Evolutionary conservation across 176 grass and related monocot genomes (phyloP).

Genomic region (Rhynchospora pubera): DNA sequence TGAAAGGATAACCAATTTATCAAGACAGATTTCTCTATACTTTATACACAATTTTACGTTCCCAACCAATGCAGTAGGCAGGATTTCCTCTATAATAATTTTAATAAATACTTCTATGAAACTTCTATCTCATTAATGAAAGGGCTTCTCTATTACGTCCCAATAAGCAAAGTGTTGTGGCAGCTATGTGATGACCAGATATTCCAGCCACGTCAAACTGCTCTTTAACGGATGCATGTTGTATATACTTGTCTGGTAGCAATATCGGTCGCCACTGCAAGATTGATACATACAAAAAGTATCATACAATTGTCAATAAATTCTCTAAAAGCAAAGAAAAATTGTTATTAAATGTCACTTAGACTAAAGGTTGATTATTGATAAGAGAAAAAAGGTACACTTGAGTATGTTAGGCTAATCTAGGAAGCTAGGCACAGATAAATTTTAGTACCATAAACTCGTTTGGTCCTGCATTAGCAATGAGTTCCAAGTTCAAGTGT

Average conservation of each 20-base stretch:
- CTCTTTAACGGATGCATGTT: slow-evolving; percentile 39
- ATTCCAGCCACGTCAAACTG: slow-evolving; percentile 62
- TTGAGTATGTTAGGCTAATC: not conserved
- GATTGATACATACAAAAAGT: slow-evolving; percentile 1
- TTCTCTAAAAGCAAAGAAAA: not conserved
- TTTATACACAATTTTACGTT: too few relatives aligned
- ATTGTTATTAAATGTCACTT: not conserved
- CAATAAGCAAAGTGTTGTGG: slow-evolving; percentile 51
- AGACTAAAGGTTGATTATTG: not conserved
- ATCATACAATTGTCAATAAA: not conserved
- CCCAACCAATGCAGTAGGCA: too few relatives aligned
- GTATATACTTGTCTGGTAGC: slow-evolving; percentile 59
- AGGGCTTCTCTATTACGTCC: slow-evolving; percentile 60
- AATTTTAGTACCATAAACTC: too few relatives aligned
- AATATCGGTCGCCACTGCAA: slow-evolving; percentile 67
- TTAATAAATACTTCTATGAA: too few relatives aligned
- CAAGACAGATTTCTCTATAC: too few relatives aligned
- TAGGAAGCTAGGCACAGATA: too few relatives aligned
- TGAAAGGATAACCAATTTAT: too few relatives aligned
- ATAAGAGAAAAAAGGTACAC: not conserved
- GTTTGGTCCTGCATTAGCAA: too few relatives aligned
- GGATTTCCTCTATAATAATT: too few relatives aligned
- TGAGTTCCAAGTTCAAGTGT: too few relatives aligned
- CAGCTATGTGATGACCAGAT: slow-evolving; percentile 65
- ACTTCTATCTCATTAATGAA: slow-evolving; percentile 43